Conservation (phyloP, 108 stramenopile genomes). For the Fragilariopsis cylindrus region DNA sequence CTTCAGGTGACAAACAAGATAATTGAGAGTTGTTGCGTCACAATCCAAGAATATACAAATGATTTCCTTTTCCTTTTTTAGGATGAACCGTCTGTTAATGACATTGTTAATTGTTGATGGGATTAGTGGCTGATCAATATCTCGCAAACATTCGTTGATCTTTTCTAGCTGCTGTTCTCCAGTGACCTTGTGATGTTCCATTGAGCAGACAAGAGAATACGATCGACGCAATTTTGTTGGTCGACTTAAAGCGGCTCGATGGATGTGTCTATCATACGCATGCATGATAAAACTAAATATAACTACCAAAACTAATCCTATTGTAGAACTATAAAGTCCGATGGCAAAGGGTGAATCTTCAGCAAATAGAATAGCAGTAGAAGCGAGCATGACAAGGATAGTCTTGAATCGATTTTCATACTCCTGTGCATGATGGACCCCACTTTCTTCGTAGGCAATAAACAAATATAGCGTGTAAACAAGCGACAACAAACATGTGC, state of each 20-base stretch:
- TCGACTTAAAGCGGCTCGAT: slow-evolving; percentile 66
- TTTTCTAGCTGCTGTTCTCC: slow-evolving; percentile 68
- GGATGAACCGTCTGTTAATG: slow-evolving; percentile 79
- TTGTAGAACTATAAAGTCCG: slow-evolving; percentile 52
- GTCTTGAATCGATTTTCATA: slow-evolving; percentile 96
- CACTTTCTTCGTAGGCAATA: slow-evolving; percentile 78
- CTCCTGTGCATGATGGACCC: slow-evolving; percentile 87
- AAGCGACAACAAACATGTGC: slow-evolving; percentile 68
- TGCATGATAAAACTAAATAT: slow-evolving; percentile 81
- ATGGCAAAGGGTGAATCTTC: slow-evolving; percentile 83
- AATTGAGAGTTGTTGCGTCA: slow-evolving; percentile 91
- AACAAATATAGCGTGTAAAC: slow-evolving; percentile 82
- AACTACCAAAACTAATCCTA: slow-evolving; percentile 70
- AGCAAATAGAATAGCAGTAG: slow-evolving; percentile 81
- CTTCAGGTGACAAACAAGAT: slow-evolving; percentile 86
- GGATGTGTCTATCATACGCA: slow-evolving; percentile 84
- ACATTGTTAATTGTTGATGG: slow-evolving; percentile 92
- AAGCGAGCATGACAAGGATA: slow-evolving; percentile 71
- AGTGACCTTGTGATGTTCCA: slow-evolving; percentile 32
- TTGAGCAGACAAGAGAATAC: slow-evolving; percentile 12
- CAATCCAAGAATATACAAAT: slow-evolving; percentile 91
- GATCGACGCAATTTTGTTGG: slow-evolving; percentile 57
- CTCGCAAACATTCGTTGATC: slow-evolving; percentile 73
- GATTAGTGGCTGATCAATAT: slow-evolving; percentile 88
- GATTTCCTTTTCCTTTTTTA: slow-evolving; percentile 89